Percentiles rank a stretch among this genome's conserved stretches.
phyloP scores from a whole-genome alignment of 139 green algal species.

The Tetradesmus obliquus region DNA sequence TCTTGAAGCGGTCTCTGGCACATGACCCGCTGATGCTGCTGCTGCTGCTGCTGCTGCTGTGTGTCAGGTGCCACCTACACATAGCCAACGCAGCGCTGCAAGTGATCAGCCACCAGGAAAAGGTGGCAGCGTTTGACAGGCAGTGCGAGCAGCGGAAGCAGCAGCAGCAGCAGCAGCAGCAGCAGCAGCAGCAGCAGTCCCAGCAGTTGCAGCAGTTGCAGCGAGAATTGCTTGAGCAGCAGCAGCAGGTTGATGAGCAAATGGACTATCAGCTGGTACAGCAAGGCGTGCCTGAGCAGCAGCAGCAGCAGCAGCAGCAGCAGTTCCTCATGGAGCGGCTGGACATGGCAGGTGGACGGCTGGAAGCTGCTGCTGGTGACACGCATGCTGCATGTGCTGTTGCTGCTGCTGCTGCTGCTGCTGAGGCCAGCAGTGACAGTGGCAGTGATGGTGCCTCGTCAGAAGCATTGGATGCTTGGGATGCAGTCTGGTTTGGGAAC shows the following conservation, averaged over 20 bases:
- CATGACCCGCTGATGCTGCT: background rate
- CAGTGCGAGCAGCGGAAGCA: background rate
- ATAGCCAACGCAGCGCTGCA: background rate
- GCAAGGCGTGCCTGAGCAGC: background rate
- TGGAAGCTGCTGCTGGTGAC: background rate
- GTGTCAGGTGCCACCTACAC: conserved; percentile 13
- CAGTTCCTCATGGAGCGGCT: conserved; percentile 7
- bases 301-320: background rate
- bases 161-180: background rate
- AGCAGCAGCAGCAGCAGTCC: background rate
- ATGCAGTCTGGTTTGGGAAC: background rate
- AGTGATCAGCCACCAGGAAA: conserved; percentile 30
- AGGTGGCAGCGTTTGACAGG: conserved; percentile 14
- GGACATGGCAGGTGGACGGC: background rate
- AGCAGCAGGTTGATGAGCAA: background rate
- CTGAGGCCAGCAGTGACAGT: too few relatives aligned
- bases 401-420: background rate
- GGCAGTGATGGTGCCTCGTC: background rate
- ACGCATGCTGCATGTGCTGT: background rate
- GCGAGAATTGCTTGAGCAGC: background rate
- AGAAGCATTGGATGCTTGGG: background rate
- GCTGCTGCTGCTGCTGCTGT: background rate
- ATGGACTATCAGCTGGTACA: background rate
- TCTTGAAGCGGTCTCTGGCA: too few relatives aligned
- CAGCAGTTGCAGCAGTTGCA: background rate